A percentile compares a stretch with the other conserved stretches of the same genome.
Evolutionary conservation across 345 rosid genomes (phyloP).

Genomic region (Aurinia saxatilis): DNA sequence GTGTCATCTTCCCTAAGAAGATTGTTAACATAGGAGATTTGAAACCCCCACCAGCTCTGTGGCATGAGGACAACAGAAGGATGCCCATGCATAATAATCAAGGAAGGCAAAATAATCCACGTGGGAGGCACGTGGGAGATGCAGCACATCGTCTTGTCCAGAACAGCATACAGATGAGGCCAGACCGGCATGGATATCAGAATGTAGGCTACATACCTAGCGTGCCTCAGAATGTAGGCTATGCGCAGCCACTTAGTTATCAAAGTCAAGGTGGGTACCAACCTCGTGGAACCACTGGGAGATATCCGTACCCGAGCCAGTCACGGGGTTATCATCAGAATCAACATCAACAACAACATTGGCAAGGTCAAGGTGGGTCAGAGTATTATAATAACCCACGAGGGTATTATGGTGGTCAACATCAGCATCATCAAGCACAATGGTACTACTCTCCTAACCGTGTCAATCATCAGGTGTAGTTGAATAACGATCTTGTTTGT

Average conservation of each 20-base stretch:
- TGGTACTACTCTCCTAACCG: background rate
- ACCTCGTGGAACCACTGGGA: slow-evolving; percentile 30
- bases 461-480: slow-evolving; percentile 14
- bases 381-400: slow-evolving; percentile 16
- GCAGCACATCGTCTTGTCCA: slow-evolving; percentile 71
- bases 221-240: slow-evolving; percentile 21
- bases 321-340: slow-evolving; percentile 27
- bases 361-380: slow-evolving; percentile 20
- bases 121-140: slow-evolving; percentile 65
- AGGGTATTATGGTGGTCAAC: slow-evolving; percentile 23
- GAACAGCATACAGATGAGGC: slow-evolving; percentile 55
- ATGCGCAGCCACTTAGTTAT: slow-evolving; percentile 20
- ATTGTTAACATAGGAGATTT: slow-evolving; percentile 54
- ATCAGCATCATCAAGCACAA: background rate
- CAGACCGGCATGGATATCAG: slow-evolving; percentile 30
- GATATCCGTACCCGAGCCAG: slow-evolving; percentile 29
- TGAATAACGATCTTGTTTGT: slow-evolving; percentile 5
- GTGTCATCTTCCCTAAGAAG: slow-evolving; percentile 82
- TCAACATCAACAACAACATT: slow-evolving; percentile 6
- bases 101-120: slow-evolving; percentile 20
- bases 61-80: slow-evolving; percentile 86
- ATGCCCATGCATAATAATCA: slow-evolving; percentile 46
- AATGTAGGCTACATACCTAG: slow-evolving; percentile 17
- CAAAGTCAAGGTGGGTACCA: slow-evolving; percentile 28
- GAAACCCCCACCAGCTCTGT: slow-evolving; percentile 64